Base-by-base conservation (phyloP, 2,329 filamentous ascomycete genomes). In the Exutisphaerella laricina region DNA sequence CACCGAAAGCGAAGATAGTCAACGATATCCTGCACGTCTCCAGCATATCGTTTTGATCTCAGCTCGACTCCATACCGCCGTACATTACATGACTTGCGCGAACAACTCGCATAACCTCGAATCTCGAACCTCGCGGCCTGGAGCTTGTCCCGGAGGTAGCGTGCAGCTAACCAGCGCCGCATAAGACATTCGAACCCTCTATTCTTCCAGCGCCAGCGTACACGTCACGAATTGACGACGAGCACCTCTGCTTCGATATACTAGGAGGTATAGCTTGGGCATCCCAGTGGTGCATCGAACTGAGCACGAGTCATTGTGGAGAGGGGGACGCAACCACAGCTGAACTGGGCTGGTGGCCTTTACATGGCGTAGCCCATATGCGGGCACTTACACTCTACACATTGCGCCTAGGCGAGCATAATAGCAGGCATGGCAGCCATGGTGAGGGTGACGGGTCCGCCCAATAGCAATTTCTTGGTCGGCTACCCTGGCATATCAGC, bases 401-500 rank as follows among this genome's bases (percentile, higher is more conserved):
- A 37, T 17, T 22, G 37, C 38, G 13, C 41, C 20, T 35, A 36
- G 39, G 37, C 41, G 37, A 22, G 41, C 41, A 40, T 52, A 41
- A 9, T 39, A 32, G 41, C 41, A 41, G 44, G 30, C 6, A 66
- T 65, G 58, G 78, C 83, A 68, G 85, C 85, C 65, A 86, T 86
- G 68, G 92, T 98, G 72, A 85, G 92, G 77, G 88, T 98, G 70
- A 94, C 88, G 56, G 92, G 92, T 64, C 89, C 89, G 64, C 89
- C 92, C 58, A 98, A 98, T 71, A 92, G 88, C 70, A 92, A 86
- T 70, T 96, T 95, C 65, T 77, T 97, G 53, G 88, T 97, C 57
- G 92, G 92, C 58, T 98, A 97, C 68, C 92, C 92, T 43, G 92
- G 92, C 57, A 97, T 98, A 67, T 96, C 90, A 43, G 92, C 92